Evolutionary conservation across 1,284 basidiomycete genomes (phyloP), one percentile per base, ranked within the genome.

Genomic region (Naganishia sp.): DNA sequence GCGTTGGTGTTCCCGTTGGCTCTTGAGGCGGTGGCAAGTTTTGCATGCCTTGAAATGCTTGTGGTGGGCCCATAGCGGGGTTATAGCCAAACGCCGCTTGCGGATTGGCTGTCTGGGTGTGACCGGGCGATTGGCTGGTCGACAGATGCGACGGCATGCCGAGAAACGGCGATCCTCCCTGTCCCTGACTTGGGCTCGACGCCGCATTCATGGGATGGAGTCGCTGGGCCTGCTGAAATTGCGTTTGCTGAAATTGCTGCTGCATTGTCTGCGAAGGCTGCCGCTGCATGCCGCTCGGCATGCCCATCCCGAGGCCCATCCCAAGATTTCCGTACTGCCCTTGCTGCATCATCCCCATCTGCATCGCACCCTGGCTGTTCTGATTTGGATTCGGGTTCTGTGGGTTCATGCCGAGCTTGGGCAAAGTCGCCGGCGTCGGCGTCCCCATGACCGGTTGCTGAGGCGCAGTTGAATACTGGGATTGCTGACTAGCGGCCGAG

Each of bases 141-240:
- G 36, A 10, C 36, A 13, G 36, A 39, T 39, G 36, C 2, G 36
- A 7, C 13, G 33, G 16, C 36, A 36, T 16, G 53, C 33, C 18
- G 6, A n/a, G 53, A 36, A 36, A 55, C 39, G 13, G 33, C 53
- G 15, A 55, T 16, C 33, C 36, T 39, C 36, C 36, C 36, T 39
- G 36, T 39, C 4, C 36, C 36, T 39, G 36, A 39, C 36, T 39
- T 7, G 36, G 36, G 13, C 36, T 39, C 36, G 36, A 39, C 36
- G 36, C 13, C 6, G 53, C 33, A 21, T 55, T 23, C 28, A 44
- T 45, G 11, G 55, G 33, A 39, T 55, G 68, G 50, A 69, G 69
- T 43, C 70, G 74, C 21, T 74, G 72, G 49, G 70, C 67, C 60
- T 70, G 70, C 56, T 70, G 65, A 53, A 59, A 39, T n/a, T 68